Evolutionary conservation across 2,329 filamentous ascomycete genomes (phyloP).

Genomic region (Colletotrichum salicis): DNA sequence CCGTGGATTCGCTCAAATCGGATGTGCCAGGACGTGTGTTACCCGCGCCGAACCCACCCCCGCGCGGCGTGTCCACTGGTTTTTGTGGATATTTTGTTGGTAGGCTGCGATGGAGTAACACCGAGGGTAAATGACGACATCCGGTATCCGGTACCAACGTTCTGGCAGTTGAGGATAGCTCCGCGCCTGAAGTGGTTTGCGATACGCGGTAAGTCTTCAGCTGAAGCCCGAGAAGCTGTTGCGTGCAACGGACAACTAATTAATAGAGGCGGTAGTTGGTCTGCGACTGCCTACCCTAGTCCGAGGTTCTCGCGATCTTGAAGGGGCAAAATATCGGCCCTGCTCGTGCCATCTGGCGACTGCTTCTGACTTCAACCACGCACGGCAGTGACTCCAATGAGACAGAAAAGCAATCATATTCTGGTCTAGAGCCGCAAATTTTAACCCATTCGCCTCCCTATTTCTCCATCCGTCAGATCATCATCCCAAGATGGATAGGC

Average conservation of each 20-base stretch:
- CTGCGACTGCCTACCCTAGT: not conserved
- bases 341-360: too few relatives aligned
- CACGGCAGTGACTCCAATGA: too few relatives aligned
- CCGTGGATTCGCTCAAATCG: not conserved
- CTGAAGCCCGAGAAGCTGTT: too few relatives aligned
- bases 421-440: not conserved
- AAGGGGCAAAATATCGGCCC: not conserved
- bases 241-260: too few relatives aligned
- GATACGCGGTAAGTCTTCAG: not conserved
- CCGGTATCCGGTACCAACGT: not conserved
- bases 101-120: constrained; percentile 22
- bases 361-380: too few relatives aligned
- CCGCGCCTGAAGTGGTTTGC: not conserved
- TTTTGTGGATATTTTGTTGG: not conserved
- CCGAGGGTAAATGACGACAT: constrained; percentile 34
- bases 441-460: not conserved
- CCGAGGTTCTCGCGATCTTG: not conserved
- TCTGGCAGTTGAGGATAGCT: not conserved
- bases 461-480: not conserved
- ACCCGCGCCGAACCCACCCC: constrained; percentile 3
- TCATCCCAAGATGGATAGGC: not conserved
- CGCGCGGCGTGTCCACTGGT: constrained; percentile 17
- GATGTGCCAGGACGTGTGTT: not conserved
- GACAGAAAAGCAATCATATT: too few relatives aligned
- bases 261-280: too few relatives aligned